Base-by-base conservation (phyloP, 192 early-diverging fungal species). In the Coemansia sp. region DNA sequence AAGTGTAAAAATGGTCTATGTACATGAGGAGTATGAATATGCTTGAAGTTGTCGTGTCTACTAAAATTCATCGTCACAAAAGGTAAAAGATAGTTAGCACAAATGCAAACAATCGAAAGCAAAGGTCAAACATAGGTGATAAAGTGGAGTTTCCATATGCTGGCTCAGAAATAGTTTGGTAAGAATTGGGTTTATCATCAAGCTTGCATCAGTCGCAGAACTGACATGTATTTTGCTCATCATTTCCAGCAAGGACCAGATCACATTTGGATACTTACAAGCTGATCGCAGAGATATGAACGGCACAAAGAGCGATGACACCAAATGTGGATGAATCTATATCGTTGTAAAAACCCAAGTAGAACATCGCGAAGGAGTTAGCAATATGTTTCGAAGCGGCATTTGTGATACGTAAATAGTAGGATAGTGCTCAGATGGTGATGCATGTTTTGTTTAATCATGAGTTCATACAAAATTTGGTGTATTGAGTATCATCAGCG, bases 191-290 rank as follows among this genome's bases (percentile, higher is more conserved):
- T 67, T 80, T 81, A 64, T 81, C 79, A 68, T 81, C 79, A 81
- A 72, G 79, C 74, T 81, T 81, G 79, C 79, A 81, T 81, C 79
- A 73, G 79, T 81, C 48, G 79, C 79, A 81, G 79, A 81, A 81
- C 79, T 81, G 79, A 72, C 78, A 73, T 68, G 63, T 32, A 67
- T 42, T 23, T 72, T 66, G 34, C 21, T 68, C 73, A 80, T 80
- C 78, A 75, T 80, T 39, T 37, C 70, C 53, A 63, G 31, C 25
- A 23, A 58, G 14, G 5, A 53, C 17, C 23, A 21, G 7, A 25
- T 12, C 27, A 21, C 57, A 60, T 31, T n/a, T 9, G 41, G 2
- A 12, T 32, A 68, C 39, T 58, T 58, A 67, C 65, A 67, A 17
- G 36, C 27, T 67, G 39, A 9, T n/a, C 29, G 31, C 15, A 17